Evolutionary conservation across 768 basidiomycete genomes (phyloP).

Genomic region (Pleurotus tuber-regium): DNA sequence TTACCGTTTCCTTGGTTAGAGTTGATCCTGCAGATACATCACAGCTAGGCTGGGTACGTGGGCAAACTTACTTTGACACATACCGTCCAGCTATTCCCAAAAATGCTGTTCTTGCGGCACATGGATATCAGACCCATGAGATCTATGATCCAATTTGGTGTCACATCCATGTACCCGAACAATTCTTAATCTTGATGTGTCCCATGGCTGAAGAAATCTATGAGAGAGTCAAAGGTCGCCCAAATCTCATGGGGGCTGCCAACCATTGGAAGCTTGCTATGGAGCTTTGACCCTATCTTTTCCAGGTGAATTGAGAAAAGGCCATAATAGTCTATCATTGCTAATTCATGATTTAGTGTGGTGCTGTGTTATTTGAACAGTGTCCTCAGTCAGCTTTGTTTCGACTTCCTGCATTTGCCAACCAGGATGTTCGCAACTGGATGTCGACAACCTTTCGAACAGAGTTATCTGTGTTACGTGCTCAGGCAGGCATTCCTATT

Average conservation of each 20-base stretch:
- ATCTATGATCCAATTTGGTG: slow-evolving; percentile 23
- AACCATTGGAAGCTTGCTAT: slow-evolving; percentile 26
- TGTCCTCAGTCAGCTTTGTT: slow-evolving; percentile 24
- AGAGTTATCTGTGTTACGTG: slow-evolving; percentile 19
- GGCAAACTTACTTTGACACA: slow-evolving; percentile 17
- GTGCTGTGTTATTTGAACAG: slow-evolving; percentile 21
- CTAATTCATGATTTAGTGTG: too few species aligned
- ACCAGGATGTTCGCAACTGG: slow-evolving; percentile 25
- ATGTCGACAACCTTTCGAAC: slow-evolving; percentile 20
- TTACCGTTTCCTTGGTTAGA: slow-evolving; percentile 12
- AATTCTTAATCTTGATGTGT: slow-evolving; percentile 22
- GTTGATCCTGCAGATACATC: slow-evolving; percentile 19
- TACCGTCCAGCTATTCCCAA: slow-evolving; percentile 25
- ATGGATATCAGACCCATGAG: slow-evolving; percentile 22
- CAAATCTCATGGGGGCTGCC: slow-evolving; percentile 19
- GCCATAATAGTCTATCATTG: too few species aligned
- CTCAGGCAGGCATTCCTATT: slow-evolving; percentile 16
- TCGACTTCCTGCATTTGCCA: slow-evolving; percentile 22
- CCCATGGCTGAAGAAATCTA: slow-evolving; percentile 24
- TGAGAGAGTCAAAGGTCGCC: slow-evolving; percentile 15
- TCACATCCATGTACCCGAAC: slow-evolving; percentile 21
- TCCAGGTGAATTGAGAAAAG: too few species aligned
- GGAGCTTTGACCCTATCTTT: not conserved
- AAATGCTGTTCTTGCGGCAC: slow-evolving; percentile 24
- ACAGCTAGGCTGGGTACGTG: slow-evolving; percentile 23